phyloP scores from a whole-genome alignment of 2,329 filamentous ascomycete genomes.

The Drechslerella dactyloides region DNA sequence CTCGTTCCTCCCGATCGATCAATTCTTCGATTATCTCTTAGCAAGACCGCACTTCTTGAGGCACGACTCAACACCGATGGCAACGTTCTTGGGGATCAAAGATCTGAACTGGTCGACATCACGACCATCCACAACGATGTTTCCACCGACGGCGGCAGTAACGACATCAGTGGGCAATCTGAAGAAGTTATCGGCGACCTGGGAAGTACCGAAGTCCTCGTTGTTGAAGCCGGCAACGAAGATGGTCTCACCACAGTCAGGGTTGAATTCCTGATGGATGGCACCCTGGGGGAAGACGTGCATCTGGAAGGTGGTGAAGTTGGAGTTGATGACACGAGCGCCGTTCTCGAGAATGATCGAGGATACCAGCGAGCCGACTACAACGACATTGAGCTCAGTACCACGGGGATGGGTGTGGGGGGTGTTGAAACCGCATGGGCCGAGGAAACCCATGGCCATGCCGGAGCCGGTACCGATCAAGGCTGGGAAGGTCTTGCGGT shows the following conservation, averaged over 20 bases:
- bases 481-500: slow-evolving; percentile 66
- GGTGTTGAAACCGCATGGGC: slow-evolving; percentile 58
- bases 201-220: slow-evolving; percentile 65
- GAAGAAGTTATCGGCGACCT: slow-evolving; percentile 63
- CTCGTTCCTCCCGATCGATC: slow-evolving; percentile 10
- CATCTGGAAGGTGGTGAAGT: slow-evolving; percentile 40
- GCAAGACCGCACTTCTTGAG: slow-evolving; percentile 62
- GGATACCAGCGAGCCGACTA: slow-evolving; percentile 43
- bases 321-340: slow-evolving; percentile 45
- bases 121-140: slow-evolving; percentile 59
- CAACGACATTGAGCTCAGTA: slow-evolving; percentile 51
- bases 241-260: slow-evolving; percentile 53
- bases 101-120: slow-evolving; percentile 61
- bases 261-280: slow-evolving; percentile 52
- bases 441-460: slow-evolving; percentile 64
- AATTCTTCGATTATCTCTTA: slow-evolving; percentile 54
- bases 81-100: slow-evolving; percentile 62
- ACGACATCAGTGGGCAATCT: slow-evolving; percentile 61
- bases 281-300: slow-evolving; percentile 60
- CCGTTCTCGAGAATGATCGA: slow-evolving; percentile 51
- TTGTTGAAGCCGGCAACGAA: slow-evolving; percentile 63
- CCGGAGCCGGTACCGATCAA: slow-evolving; percentile 63
- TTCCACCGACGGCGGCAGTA: slow-evolving; percentile 61
- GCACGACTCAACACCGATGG: slow-evolving; percentile 64
- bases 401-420: slow-evolving; percentile 64